A percentile compares a stretch with the other conserved stretches of the same genome.
Evolutionary conservation across 78 protist species (phyloP).

Genomic region (Bodo saltans): DNA sequence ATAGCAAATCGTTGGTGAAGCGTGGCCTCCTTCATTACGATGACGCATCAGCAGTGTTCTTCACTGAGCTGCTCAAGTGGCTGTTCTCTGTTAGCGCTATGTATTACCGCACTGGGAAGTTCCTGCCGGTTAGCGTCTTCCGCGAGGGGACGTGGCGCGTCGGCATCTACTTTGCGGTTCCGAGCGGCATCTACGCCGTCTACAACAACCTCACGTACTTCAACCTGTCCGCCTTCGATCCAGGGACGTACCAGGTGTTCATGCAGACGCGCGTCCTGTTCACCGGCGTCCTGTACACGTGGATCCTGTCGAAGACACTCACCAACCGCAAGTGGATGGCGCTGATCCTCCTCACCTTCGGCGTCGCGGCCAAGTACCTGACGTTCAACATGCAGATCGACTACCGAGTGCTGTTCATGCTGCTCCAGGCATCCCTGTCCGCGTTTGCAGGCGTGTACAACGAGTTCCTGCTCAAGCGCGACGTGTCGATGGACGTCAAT

Average conservation of each 20-base stretch:
- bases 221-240: conserved; percentile 38
- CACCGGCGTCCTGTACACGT: conserved; percentile 43
- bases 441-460: conserved; percentile 44
- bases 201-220: conserved; percentile 55
- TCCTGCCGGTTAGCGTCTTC: not conserved
- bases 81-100: not conserved
- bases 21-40: not conserved
- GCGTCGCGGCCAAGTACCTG: not conserved
- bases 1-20: not conserved
- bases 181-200: conserved; percentile 44
- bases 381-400: not conserved
- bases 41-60: not conserved
- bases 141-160: not conserved
- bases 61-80: conserved; percentile 6
- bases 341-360: conserved; percentile 32
- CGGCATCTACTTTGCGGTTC: conserved; percentile 25
- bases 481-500: conserved; percentile 13
- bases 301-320: not conserved
- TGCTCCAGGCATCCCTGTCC: not conserved
- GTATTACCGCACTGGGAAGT: not conserved
- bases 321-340: conserved; percentile 37
- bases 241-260: conserved; percentile 50
- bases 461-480: conserved; percentile 48
- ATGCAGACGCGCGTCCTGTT: conserved; percentile 45
- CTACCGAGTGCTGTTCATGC: conserved; percentile 31